Evolutionary conservation across 2,329 filamentous ascomycete genomes (phyloP).

Genomic region (Teratosphaeria nubilosa): DNA sequence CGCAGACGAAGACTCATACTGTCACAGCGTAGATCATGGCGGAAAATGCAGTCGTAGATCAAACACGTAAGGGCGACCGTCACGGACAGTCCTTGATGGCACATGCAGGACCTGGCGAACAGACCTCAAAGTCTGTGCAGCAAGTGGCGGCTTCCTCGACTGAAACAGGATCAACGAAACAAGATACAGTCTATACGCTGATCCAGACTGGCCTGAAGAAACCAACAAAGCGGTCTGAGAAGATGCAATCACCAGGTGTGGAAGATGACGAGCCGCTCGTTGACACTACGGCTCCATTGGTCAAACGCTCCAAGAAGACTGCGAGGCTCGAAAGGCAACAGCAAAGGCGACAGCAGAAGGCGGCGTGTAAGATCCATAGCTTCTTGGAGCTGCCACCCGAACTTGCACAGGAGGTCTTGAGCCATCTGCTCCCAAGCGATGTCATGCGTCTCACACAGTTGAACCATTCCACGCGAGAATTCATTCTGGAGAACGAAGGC

Average conservation of each 20-base stretch:
- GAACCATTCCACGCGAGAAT: constrained; percentile 32
- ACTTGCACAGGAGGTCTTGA: constrained; percentile 40
- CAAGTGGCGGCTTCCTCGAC: not conserved
- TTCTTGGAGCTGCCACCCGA: constrained; percentile 45
- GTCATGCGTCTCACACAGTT: constrained; percentile 38
- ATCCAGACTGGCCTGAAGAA: constrained; percentile 3
- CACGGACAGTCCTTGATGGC: not conserved
- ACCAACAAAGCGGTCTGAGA: not conserved
- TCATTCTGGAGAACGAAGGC: constrained; percentile 36
- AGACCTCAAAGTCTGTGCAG: not conserved
- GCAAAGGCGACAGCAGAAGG: constrained; percentile 20
- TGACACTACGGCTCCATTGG: constrained; percentile 40
- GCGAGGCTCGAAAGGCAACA: constrained; percentile 35
- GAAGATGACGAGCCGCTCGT: constrained; percentile 38
- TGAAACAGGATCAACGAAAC: not conserved
- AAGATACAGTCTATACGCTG: constrained; percentile 1
- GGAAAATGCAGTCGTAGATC: not conserved
- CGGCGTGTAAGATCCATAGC: constrained; percentile 16
- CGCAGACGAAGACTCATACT: too few species aligned
- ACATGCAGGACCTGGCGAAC: not conserved
- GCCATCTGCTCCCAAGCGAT: constrained; percentile 41
- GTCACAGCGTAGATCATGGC: not conserved
- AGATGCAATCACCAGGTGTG: not conserved
- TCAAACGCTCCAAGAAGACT: constrained; percentile 44
- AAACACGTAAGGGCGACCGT: too few species aligned